Conservation (phyloP, 306 rosid genomes). For the Inga laurina region DNA sequence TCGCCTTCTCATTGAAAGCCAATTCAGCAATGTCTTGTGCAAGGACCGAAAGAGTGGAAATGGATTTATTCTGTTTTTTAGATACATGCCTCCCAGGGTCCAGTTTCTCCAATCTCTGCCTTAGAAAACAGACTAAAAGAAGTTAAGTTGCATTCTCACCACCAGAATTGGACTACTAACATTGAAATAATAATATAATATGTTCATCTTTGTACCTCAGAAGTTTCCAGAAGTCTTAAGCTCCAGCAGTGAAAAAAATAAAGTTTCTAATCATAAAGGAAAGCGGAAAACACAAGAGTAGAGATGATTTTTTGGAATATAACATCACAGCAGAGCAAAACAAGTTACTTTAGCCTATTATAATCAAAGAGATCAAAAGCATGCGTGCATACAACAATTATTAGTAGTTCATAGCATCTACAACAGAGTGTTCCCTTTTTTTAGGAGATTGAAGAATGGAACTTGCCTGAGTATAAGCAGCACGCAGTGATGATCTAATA, state of each 20-base stretch:
- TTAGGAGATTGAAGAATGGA: constrained; percentile 32
- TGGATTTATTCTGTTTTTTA: constrained; percentile 57
- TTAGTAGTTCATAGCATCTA: constrained; percentile 7
- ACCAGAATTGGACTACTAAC: constrained; percentile 17
- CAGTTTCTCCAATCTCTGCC: constrained; percentile 74
- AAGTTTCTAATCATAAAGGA: not conserved
- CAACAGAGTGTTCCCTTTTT: constrained; percentile 20
- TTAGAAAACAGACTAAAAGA: constrained; percentile 40
- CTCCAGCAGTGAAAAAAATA: not conserved
- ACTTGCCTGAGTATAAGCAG: constrained; percentile 87
- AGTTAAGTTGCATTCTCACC: constrained; percentile 38
- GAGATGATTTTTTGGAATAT: not conserved
- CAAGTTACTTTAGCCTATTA: not conserved
- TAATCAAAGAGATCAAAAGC: not conserved
- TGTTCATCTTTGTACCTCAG: not conserved
- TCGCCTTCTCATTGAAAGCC: constrained; percentile 71
- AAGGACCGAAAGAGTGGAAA: constrained; percentile 63
- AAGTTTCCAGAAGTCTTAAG: constrained; percentile 13
- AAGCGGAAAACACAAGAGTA: not conserved
- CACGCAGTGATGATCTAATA: constrained; percentile 72
- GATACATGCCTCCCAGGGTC: constrained; percentile 50
- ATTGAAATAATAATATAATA: not conserved
- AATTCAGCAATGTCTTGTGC: constrained; percentile 69
- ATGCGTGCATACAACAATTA: constrained; percentile 22
- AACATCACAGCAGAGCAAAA: not conserved